Evolutionary conservation across 1,139 yeast species (phyloP).

Genomic region (Blastobotrys petasosporus): DNA sequence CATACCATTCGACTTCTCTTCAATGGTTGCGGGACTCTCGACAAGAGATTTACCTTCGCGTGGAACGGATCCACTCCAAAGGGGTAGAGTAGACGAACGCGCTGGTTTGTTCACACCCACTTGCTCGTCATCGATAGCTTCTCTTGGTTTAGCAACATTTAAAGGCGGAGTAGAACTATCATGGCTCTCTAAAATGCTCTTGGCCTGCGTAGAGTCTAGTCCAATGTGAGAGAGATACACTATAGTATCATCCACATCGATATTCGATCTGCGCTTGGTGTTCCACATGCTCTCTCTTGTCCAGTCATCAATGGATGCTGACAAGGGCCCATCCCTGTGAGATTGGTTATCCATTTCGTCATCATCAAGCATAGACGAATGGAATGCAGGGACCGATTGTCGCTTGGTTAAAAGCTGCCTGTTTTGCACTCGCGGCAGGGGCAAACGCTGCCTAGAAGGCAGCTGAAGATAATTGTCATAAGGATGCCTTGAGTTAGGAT

Average conservation of each 20-base stretch:
- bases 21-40: too few species aligned
- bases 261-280: conserved; percentile 10
- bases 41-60: too few species aligned
- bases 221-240: conserved; percentile 8
- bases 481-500: conserved; percentile 2
- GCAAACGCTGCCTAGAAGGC: neutral
- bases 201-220: neutral
- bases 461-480: neutral
- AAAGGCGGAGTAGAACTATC: too few species aligned
- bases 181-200: neutral
- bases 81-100: too few species aligned
- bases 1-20: too few species aligned
- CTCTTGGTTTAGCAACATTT: too few species aligned
- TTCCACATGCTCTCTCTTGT: conserved; percentile 12
- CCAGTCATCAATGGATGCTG: conserved; percentile 11
- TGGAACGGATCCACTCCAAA: too few species aligned
- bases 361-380: conserved; percentile 1
- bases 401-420: conserved; percentile 12
- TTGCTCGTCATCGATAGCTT: too few species aligned
- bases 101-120: too few species aligned
- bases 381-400: conserved; percentile 15
- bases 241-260: conserved; percentile 5
- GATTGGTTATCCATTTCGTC: neutral
- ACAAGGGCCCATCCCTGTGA: neutral
- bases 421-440: neutral